Conservation (phyloP, 306 rosid species). For the Dryas alaskensis region DNA sequence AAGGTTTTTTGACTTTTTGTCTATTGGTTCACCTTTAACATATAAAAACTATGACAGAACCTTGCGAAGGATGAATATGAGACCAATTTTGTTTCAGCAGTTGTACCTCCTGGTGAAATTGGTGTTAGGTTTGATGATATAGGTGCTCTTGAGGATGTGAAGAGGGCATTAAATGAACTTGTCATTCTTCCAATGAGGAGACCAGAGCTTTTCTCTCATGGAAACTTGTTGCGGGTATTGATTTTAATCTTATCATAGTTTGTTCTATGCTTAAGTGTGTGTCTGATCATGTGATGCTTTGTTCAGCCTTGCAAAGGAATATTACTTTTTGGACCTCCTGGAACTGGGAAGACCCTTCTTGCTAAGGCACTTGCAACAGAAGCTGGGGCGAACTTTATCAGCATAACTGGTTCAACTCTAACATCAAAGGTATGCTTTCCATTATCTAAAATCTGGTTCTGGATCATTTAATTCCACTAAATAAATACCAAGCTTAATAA, state of each 20-base stretch:
- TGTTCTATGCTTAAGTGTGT: conserved; percentile 20
- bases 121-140: conserved; percentile 94
- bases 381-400: conserved; percentile 96
- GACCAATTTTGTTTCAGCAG: conserved; percentile 86
- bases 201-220: conserved; percentile 89
- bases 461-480: background rate
- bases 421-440: conserved; percentile 74
- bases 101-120: conserved; percentile 92
- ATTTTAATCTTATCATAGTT: conserved; percentile 22
- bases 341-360: conserved; percentile 97
- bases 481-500: background rate
- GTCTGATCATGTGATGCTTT: conserved; percentile 24
- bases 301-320: conserved; percentile 96
- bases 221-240: conserved; percentile 89
- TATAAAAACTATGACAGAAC: conserved; percentile 50
- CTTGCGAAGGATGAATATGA: conserved; percentile 96
- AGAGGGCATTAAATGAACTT: conserved; percentile 82
- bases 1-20: background rate
- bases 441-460: background rate
- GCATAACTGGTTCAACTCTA: conserved; percentile 93
- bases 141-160: conserved; percentile 96
- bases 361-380: conserved; percentile 99
- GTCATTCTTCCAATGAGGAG: conserved; percentile 98
- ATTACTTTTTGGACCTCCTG: conserved; percentile 98
- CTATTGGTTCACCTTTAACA: conserved; percentile 16